Base-by-base conservation (phyloP, 2,329 filamentous ascomycete genomes). In the Pestalotiopsis fici region DNA sequence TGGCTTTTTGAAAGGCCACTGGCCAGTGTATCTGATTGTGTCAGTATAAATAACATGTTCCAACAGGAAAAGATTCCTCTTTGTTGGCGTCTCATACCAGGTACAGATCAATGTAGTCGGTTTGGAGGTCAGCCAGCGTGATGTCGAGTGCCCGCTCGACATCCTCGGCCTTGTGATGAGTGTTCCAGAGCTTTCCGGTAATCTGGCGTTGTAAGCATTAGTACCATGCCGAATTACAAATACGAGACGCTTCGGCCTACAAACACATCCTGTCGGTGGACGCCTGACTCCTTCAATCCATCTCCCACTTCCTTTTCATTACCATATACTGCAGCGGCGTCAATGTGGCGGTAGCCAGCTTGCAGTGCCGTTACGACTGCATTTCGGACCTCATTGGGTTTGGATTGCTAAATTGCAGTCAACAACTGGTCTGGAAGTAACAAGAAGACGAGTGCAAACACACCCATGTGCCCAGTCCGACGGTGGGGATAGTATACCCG, bases 271-370 rank as follows among this genome's bases (percentile, higher is more conserved):
- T 61, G 56, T n/a, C 69, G 69, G 18, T 64, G 35, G 35, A 70
- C 54, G 18, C 59, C 59, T 15, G 65, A 65, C 21, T 61, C 59
- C 76, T 83, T 65, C 11, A 65, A 27, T 15, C 64, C 64, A 12
- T 15, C 54, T 35, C 78, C 73, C 31, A 88, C 84, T 74, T 87
- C 85, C 28, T 78, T 78, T 74, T 88, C 85, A 71, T 86, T 87
- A 69, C 79, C 79, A 72, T 87, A 88, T 74, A 82, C 84, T 81
- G 84, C 86, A 56, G 86, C 86, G 73, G 85, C 86, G 74, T 88
- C 86, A 25, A 88, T 76, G 75, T 87, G 85, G 67, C 85, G 79
- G 76, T 87, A 87, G 56, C 86, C 86, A 59, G 77, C 78, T 65
- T 80, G 75, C 50, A 88, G 79, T 18, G 86, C 86, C 25, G 54